These are phyloP conservation scores for Porodaedalea pini DNA, from an alignment of 1,284 basidiomycete species.

Conservation along the genomic window DNA sequence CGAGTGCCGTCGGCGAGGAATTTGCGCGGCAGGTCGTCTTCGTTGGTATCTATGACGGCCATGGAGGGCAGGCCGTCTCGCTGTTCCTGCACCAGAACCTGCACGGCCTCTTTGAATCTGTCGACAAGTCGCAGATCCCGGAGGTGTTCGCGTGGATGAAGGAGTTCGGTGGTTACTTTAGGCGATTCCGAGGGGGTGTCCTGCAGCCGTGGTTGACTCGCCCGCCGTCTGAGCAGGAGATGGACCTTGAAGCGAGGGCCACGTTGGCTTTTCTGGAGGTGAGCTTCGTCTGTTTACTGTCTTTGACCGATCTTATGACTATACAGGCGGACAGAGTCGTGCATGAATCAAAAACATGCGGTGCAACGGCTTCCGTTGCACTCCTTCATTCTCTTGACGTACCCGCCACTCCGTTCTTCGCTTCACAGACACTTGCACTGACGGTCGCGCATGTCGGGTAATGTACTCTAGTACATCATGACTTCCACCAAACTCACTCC, in stretches of 20 bases:
- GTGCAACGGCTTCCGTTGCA: slow-evolving; percentile 88
- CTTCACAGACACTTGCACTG: slow-evolving; percentile 63
- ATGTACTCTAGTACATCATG: slow-evolving; percentile 24
- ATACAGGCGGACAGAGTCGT: slow-evolving; percentile 59
- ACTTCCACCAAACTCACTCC: slow-evolving; percentile 11
- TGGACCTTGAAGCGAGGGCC: slow-evolving; percentile 81
- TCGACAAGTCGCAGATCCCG: slow-evolving; percentile 62
- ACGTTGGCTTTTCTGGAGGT: slow-evolving; percentile 86
- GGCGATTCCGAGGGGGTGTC: slow-evolving; percentile 78
- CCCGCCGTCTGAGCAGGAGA: slow-evolving; percentile 40
- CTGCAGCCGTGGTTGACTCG: slow-evolving; percentile 63
- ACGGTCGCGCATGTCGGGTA: slow-evolving; percentile 94
- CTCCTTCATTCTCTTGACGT: slow-evolving; percentile 83
- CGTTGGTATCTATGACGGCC: slow-evolving; percentile 88
- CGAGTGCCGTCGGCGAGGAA: slow-evolving; percentile 49
- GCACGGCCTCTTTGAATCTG: slow-evolving; percentile 76
- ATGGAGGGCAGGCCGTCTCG: slow-evolving; percentile 76
- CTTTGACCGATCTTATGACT: background rate
- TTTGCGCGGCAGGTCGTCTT: slow-evolving; percentile 76
- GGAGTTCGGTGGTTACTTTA: slow-evolving; percentile 83
- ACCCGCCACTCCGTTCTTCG: slow-evolving; percentile 74
- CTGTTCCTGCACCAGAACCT: slow-evolving; percentile 77
- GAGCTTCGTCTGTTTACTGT: slow-evolving; percentile 24
- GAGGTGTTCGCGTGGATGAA: slow-evolving; percentile 76
- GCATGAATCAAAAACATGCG: slow-evolving; percentile 61